These are phyloP conservation scores for Trematosphaeria pertusa DNA, from an alignment of 2,329 filamentous ascomycete genomes.

Conservation along the genomic window DNA sequence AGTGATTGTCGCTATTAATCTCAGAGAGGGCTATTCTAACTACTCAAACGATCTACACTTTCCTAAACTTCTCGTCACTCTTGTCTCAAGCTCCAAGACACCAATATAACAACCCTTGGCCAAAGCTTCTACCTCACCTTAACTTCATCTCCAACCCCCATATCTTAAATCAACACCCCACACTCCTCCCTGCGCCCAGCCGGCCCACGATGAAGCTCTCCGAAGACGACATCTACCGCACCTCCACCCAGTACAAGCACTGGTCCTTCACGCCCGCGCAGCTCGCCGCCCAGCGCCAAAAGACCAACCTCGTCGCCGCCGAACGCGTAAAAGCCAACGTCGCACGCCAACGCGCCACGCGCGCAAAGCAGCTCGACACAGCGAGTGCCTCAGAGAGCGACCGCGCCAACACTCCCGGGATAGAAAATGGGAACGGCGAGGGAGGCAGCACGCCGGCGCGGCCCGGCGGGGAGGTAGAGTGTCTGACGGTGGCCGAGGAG, in stretches of 20 bases:
- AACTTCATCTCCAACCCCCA: not conserved
- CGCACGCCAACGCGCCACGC: slow-evolving; percentile 54
- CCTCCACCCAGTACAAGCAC: slow-evolving; percentile 86
- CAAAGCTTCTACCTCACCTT: slow-evolving; percentile 14
- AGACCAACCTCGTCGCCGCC: slow-evolving; percentile 81
- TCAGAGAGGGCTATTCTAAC: too few species aligned
- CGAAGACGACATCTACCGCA: slow-evolving; percentile 90
- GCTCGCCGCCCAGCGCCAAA: slow-evolving; percentile 73
- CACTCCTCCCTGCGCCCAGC: slow-evolving; percentile 1
- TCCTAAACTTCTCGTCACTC: not conserved
- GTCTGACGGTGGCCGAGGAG: slow-evolving; percentile 84
- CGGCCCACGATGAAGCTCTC: slow-evolving; percentile 62
- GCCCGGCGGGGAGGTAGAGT: slow-evolving; percentile 68
- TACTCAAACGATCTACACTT: too few species aligned
- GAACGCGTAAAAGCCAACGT: slow-evolving; percentile 69
- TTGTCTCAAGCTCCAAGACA: not conserved
- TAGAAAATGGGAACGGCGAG: slow-evolving; percentile 47
- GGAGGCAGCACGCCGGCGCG: slow-evolving; percentile 39
- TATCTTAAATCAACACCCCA: not conserved
- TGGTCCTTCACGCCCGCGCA: slow-evolving; percentile 88
- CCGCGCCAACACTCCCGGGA: slow-evolving; percentile 23
- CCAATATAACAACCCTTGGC: slow-evolving; percentile 4
- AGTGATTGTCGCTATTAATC: too few species aligned
- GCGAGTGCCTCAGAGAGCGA: slow-evolving; percentile 29
- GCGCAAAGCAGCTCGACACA: slow-evolving; percentile 39